Evolutionary conservation across 2,329 filamentous ascomycete genomes (phyloP).

Genomic region (Exophiala sideris): DNA sequence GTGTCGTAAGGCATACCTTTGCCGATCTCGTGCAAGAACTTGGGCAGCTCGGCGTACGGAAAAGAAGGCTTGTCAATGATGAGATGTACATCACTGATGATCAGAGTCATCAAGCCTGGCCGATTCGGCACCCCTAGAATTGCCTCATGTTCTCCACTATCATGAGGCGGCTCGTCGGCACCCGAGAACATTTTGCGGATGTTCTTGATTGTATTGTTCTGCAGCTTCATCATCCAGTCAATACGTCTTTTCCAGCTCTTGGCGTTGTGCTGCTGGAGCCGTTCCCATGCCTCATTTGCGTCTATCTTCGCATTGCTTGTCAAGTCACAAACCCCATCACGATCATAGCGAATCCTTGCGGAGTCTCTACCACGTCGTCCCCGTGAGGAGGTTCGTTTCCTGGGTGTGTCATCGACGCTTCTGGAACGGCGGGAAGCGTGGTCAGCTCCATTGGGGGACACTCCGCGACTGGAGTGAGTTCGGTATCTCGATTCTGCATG

Average conservation of each 20-base stretch:
- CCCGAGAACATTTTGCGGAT: conserved; percentile 79
- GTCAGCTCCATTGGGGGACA: conserved; percentile 32
- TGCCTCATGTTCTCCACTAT: conserved; percentile 75
- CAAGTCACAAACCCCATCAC: conserved; percentile 70
- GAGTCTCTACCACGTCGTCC: conserved; percentile 35
- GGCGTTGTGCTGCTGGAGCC: conserved; percentile 75
- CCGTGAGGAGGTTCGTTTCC: conserved; percentile 32
- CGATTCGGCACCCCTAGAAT: conserved; percentile 82
- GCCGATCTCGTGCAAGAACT: conserved; percentile 84
- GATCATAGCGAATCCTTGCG: conserved; percentile 63
- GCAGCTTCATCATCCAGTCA: conserved; percentile 67
- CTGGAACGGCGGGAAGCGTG: conserved; percentile 35
- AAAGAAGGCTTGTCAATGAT: conserved; percentile 91
- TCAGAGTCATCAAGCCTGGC: conserved; percentile 74
- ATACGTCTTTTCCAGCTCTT: conserved; percentile 92
- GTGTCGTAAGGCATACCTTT: conserved; percentile 94
- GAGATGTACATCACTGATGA: conserved; percentile 81
- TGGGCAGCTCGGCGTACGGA: conserved; percentile 72
- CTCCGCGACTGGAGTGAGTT: conserved; percentile 50
- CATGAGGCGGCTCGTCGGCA: conserved; percentile 73
- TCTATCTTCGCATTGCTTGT: conserved; percentile 69
- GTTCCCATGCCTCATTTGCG: conserved; percentile 70
- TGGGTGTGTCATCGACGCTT: conserved; percentile 54
- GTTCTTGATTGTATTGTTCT: conserved; percentile 72
- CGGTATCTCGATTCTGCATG: conserved; percentile 52